Evolutionary conservation across 2,329 filamentous ascomycete genomes (phyloP).

Genomic region (Sporothrix variecibatus): DNA sequence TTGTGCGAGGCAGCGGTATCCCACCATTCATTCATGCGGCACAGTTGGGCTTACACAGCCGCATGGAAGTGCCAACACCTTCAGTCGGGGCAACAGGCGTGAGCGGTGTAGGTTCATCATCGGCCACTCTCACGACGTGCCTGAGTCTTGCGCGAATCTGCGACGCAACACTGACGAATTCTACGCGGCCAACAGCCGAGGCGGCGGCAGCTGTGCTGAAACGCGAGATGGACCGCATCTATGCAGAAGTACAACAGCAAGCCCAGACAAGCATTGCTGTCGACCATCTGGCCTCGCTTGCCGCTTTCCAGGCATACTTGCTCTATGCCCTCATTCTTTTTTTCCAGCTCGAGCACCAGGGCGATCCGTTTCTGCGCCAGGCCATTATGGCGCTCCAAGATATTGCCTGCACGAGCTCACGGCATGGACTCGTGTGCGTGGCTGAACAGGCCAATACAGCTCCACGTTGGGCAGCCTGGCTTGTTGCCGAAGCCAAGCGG

Average conservation of each 20-base stretch:
- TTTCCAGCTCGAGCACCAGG: constrained; percentile 18
- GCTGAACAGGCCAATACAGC: constrained; percentile 42
- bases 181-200: constrained; percentile 32
- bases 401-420: constrained; percentile 45
- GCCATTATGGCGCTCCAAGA: constrained; percentile 54
- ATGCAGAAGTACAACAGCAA: constrained; percentile 32
- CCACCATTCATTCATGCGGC: constrained; percentile 50
- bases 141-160: not conserved
- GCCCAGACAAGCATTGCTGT: constrained; percentile 25
- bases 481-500: constrained; percentile 54
- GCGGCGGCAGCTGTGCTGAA: constrained; percentile 41
- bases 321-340: constrained; percentile 49
- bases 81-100: not conserved
- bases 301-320: constrained; percentile 55
- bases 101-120: not conserved
- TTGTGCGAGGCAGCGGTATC: constrained; percentile 41
- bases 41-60: constrained; percentile 38
- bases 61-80: constrained; percentile 11
- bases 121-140: constrained; percentile 23
- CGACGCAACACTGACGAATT: constrained; percentile 26
- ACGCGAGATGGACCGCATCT: constrained; percentile 46
- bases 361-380: constrained; percentile 40
- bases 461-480: constrained; percentile 57
- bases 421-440: constrained; percentile 46
- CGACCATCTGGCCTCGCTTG: constrained; percentile 41